phyloP scores from a whole-genome alignment of 495 filamentous ascomycete genomes.

The Annulohypoxylon stygium region DNA sequence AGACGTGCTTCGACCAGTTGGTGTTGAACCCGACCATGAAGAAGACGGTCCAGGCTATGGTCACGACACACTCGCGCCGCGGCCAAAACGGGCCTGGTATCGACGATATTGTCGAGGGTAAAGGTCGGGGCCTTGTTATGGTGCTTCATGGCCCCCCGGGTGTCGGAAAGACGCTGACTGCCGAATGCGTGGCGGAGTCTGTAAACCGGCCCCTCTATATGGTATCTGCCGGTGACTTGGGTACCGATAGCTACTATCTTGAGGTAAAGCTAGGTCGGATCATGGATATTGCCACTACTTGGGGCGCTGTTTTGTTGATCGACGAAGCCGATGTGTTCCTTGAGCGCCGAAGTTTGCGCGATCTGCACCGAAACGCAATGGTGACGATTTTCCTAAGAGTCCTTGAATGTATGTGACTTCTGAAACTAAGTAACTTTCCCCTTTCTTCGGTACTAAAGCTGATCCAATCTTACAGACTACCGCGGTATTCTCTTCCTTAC shows the following conservation, averaged over 20 bases:
- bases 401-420: slow-evolving; percentile 25
- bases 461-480: slow-evolving; percentile 48
- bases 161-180: slow-evolving; percentile 58
- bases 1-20: slow-evolving; percentile 64
- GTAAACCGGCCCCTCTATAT: slow-evolving; percentile 65
- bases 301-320: slow-evolving; percentile 65
- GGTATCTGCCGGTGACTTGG: slow-evolving; percentile 68
- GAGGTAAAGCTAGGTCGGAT: slow-evolving; percentile 60
- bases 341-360: slow-evolving; percentile 55
- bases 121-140: slow-evolving; percentile 54
- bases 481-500: slow-evolving; percentile 89
- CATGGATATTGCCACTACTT: slow-evolving; percentile 61
- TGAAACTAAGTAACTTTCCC: background rate
- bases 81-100: slow-evolving; percentile 47
- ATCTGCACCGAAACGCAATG: slow-evolving; percentile 63
- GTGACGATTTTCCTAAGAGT: slow-evolving; percentile 57
- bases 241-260: slow-evolving; percentile 51
- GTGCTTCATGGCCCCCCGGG: slow-evolving; percentile 59
- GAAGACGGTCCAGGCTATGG: slow-evolving; percentile 65
- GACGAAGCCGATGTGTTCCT: slow-evolving; percentile 67
- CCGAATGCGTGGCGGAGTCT: slow-evolving; percentile 64
- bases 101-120: slow-evolving; percentile 55
- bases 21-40: slow-evolving; percentile 66
- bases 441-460: background rate
- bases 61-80: slow-evolving; percentile 50